These are phyloP conservation scores for Mollisiaceae sp. DNA, from an alignment of 2,329 filamentous ascomycete genomes.

Conservation along the genomic window DNA sequence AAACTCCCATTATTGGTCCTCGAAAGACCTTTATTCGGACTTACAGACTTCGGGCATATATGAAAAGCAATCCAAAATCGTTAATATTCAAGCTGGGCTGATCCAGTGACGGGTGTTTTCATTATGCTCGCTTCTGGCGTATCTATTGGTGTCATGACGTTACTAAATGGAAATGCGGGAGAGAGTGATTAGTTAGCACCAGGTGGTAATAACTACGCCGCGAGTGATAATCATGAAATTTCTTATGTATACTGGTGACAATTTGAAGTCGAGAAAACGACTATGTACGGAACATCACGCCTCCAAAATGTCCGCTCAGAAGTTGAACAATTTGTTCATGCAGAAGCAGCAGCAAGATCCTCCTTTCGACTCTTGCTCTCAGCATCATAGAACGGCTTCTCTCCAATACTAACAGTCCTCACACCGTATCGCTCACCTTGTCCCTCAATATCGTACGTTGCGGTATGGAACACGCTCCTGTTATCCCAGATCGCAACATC, in stretches of 20 bases:
- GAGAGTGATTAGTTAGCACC: too few relatives aligned
- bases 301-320: neutral
- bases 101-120: too few relatives aligned
- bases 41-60: too few relatives aligned
- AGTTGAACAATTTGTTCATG: neutral
- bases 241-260: neutral
- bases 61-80: too few relatives aligned
- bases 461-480: constrained; percentile 57
- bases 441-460: constrained; percentile 57
- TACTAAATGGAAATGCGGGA: too few relatives aligned
- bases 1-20: too few relatives aligned
- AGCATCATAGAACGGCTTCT: constrained; percentile 56
- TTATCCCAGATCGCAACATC: constrained; percentile 62
- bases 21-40: too few relatives aligned
- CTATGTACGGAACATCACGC: neutral
- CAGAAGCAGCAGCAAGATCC: constrained; percentile 40
- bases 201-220: too few relatives aligned
- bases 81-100: too few relatives aligned
- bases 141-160: too few relatives aligned
- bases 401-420: constrained; percentile 55
- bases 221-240: neutral
- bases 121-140: too few relatives aligned
- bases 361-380: constrained; percentile 50
- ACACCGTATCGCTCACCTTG: constrained; percentile 53
- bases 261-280: neutral